These are phyloP conservation scores for Neotropicomus parvogracilis DNA, from an alignment of 1,284 basidiomycete genomes.

Conservation along the genomic window DNA sequence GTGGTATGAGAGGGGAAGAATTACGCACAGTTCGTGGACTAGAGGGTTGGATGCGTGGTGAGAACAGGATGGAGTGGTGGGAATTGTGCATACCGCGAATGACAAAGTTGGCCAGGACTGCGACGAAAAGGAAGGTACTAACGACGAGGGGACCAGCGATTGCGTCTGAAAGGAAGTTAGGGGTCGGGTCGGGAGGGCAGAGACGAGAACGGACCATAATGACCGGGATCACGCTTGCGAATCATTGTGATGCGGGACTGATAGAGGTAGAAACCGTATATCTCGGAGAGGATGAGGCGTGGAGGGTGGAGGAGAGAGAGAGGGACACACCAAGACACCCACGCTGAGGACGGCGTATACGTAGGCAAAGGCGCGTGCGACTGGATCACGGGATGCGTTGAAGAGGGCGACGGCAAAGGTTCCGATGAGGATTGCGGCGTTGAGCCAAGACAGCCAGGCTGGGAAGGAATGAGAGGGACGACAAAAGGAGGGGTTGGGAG, in stretches of 20 bases:
- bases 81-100: constrained; percentile 59
- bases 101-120: constrained; percentile 83
- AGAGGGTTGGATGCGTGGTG: neutral
- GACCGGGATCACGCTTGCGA: constrained; percentile 83
- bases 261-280: constrained; percentile 87
- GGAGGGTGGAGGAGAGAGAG: neutral
- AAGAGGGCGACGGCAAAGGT: constrained; percentile 86
- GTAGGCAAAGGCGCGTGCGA: constrained; percentile 80
- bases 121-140: constrained; percentile 76
- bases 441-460: constrained; percentile 93
- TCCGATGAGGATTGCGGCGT: constrained; percentile 81
- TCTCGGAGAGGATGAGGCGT: constrained; percentile 35
- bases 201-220: constrained; percentile 67
- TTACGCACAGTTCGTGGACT: constrained; percentile 41
- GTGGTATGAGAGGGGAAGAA: neutral
- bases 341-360: constrained; percentile 80
- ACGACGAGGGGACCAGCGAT: constrained; percentile 79
- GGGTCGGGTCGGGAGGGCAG: neutral
- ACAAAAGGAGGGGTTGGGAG: constrained; percentile 6
- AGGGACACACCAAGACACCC: constrained; percentile 52
- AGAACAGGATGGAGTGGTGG: neutral
- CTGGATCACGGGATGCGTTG: constrained; percentile 75
- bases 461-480: constrained; percentile 4
- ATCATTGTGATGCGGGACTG: constrained; percentile 91
- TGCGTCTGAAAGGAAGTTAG: constrained; percentile 52